Evolutionary conservation across 202 grass and related monocot genomes (phyloP).

Genomic region (Panicum virgatum): DNA sequence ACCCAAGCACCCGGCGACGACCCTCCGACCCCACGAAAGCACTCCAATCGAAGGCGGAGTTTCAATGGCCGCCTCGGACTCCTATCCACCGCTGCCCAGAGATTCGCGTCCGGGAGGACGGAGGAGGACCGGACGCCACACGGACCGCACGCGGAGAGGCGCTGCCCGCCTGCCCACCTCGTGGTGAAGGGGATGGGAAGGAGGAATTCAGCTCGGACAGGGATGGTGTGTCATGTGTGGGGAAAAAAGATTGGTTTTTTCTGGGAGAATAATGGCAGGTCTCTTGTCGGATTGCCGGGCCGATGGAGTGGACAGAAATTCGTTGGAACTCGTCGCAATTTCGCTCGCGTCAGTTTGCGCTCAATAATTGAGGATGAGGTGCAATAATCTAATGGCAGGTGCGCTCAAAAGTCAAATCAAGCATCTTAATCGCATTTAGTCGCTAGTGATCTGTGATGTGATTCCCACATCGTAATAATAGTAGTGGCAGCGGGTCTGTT

Average conservation of each 20-base stretch:
- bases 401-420: background rate
- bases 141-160: slow-evolving; percentile 25
- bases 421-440: background rate
- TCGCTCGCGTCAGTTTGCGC: background rate
- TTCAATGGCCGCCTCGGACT: background rate
- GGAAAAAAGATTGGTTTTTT: slow-evolving; percentile 12
- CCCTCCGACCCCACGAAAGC: background rate
- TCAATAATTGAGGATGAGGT: background rate
- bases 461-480: background rate
- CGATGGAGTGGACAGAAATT: slow-evolving; percentile 9
- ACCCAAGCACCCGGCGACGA: slow-evolving; percentile 12
- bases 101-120: slow-evolving; percentile 22
- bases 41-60: slow-evolving; percentile 2
- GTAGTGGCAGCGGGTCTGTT: background rate
- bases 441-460: background rate
- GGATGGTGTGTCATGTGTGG: slow-evolving; percentile 10
- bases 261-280: background rate
- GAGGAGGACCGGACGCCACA: background rate
- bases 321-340: background rate
- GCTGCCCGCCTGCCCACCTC: slow-evolving; percentile 9
- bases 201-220: background rate
- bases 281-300: background rate
- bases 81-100: background rate
- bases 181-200: background rate
- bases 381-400: background rate